Base-by-base conservation (phyloP, 208 protist species). In the Paratrypanosoma confusum region DNA sequence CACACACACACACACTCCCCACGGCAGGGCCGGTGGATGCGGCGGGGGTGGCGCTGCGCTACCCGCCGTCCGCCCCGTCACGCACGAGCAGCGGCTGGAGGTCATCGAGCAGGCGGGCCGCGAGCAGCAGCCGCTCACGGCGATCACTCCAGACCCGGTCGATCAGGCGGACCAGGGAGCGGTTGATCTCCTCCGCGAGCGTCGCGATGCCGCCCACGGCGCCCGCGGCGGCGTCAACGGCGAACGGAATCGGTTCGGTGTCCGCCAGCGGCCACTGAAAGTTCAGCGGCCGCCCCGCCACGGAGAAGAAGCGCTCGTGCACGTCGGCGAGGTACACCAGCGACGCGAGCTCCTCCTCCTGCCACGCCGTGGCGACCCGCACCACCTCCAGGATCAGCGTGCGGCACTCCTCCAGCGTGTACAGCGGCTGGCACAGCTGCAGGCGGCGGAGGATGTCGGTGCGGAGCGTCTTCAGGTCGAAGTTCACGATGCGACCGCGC, bases 331-430 rank as follows among this genome's bases (percentile, higher is more conserved):
- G 27, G 21, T 43, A 45, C 14, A 52, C 28, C 5, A 60, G 24
- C 8, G 36, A 24, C 13, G 28, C 37, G 21, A 60, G 18, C 25
- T 60, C 53, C 25, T 60, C 43, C 45, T 45, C 42, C 38, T 60
- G 53, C 53, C 53, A 60, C 20, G 42, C 28, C 2, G 43, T 20
- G 3, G 53, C 53, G 14, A 32, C n/a, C 14, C 35, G 33, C 1
- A 34, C 33, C 22, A 60, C 17, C 14, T 51, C 39, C n/a, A 47
- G 18, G 22, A 60, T 24, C 37, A 60, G 52, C 11, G 28, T 25
- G 26, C 53, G 53, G 36, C 53, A 60, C 16, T 60, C 53, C 36
- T 54, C 25, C 22, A 53, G 21, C 10, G 53, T 60, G 45, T 60
- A 60, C 14, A 60, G 45, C 11, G 6, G 34, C 5, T 22, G 43